Evolutionary conservation across 306 rosid species (phyloP).

Genomic region (Alnus rubra): DNA sequence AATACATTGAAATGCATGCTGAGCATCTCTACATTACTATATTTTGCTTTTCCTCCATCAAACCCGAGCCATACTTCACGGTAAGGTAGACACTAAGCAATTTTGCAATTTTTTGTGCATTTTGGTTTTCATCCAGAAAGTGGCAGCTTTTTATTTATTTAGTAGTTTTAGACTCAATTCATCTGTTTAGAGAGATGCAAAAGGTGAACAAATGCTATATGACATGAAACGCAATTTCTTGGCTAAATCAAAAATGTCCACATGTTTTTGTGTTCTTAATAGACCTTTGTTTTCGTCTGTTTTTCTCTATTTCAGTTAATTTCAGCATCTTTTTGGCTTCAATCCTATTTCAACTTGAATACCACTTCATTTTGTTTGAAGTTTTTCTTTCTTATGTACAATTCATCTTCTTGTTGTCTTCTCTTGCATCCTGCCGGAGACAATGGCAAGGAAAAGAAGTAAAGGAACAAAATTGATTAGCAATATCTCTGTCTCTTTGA

Average conservation of each 20-base stretch:
- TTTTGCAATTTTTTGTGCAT: background rate
- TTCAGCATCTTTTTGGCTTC: background rate
- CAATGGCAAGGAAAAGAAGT: too few species aligned
- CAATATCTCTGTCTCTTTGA: too few species aligned
- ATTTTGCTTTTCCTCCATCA: background rate
- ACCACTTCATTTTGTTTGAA: too few species aligned
- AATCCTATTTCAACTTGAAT: too few species aligned
- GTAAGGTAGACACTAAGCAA: background rate
- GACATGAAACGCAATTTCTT: background rate
- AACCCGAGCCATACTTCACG: background rate
- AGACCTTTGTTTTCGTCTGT: background rate
- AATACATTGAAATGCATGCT: background rate
- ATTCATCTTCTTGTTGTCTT: too few species aligned
- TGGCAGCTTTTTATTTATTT: background rate
- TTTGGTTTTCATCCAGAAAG: background rate
- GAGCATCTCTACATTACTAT: background rate
- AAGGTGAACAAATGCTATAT: background rate
- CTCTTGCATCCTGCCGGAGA: too few species aligned
- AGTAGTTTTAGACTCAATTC: background rate
- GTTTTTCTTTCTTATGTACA: too few species aligned
- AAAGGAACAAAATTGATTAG: too few species aligned
- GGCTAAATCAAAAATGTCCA: background rate
- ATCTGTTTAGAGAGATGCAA: background rate
- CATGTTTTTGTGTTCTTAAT: background rate
- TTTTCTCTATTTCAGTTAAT: background rate